Base-by-base conservation (phyloP, 306 rosid species). In the Betula pendula region DNA sequence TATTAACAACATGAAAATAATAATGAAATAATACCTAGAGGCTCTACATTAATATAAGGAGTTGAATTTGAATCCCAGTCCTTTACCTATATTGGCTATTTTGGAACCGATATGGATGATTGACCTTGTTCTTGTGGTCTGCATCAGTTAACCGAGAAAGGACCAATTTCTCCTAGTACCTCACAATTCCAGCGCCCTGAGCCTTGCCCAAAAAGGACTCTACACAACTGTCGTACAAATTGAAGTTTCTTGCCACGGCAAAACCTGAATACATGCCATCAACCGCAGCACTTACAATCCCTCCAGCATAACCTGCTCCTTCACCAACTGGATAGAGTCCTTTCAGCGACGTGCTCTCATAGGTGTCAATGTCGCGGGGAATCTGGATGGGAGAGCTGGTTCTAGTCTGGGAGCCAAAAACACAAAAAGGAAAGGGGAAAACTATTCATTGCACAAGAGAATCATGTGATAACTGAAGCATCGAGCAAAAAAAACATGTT, bases 251-350 rank as follows among this genome's bases (percentile, higher is more conserved):
- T 33, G 96, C 96, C 72, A 89, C 92, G 0, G 97, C 95, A 63
- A 95, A 95, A 51, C 98, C 98, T 22, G 93, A 92, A 71, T 77
- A 86, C 96, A 92, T 81, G 87, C 97, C 98, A 87, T 95, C 98
- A 19, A 89, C 98, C 56, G 97, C 96, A 44, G 98, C 97, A 80
- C 97, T 95, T 56, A 92, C 86, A 70, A 95, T 95, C 70, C 98
- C 98, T 65, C 98, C 98, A 40, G 98, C 98, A 81, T 95, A 95
- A 77, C 98, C 98, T 6, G 98, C 97, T 83, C 98, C 98, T 84
- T 95, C 98, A 7, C 98, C 98, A 63, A 95, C 85, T 13, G 98
- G 98, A 79, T 92, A 92, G 44, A 95, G 89, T 78, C 98, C 93
- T 84, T 85, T 89, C 65, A 95, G 38, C 0, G 91, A 90, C 43